phyloP scores from a whole-genome alignment of 805 yeast species.

The Kodamaea sagamina region DNA sequence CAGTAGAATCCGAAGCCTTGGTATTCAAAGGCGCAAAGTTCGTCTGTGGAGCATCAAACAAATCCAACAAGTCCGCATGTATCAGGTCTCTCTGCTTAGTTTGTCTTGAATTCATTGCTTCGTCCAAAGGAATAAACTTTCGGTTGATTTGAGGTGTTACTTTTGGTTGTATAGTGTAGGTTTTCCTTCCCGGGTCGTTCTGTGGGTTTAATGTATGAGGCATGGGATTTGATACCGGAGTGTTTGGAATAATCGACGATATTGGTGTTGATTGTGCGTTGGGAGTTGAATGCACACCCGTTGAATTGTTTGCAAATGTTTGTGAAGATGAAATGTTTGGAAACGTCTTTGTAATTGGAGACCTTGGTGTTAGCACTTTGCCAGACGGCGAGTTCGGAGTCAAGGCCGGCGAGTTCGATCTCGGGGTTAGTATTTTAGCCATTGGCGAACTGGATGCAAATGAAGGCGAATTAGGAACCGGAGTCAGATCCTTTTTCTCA shows the following conservation, averaged over 20 bases:
- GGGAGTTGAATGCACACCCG: not conserved
- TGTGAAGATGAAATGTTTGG: not conserved
- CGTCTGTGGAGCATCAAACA: constrained; percentile 10
- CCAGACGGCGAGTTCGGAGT: no score
- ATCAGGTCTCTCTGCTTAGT: constrained; percentile 2
- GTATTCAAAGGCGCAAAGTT: not conserved
- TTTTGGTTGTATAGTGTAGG: constrained; percentile 3
- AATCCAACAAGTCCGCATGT: constrained; percentile 13
- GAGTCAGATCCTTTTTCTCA: not conserved
- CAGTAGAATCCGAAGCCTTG: constrained; percentile 1
- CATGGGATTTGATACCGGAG: not conserved
- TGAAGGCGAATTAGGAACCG: not conserved
- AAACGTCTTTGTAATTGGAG: not conserved
- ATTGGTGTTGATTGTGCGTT: constrained; percentile 1
- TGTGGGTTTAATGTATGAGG: not conserved
- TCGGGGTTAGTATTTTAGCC: no score
- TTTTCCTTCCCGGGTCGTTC: not conserved
- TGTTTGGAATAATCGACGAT: not conserved
- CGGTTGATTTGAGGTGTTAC: constrained; percentile 6
- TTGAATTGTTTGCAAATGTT: not conserved
- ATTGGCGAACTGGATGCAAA: no score
- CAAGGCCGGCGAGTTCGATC: no score
- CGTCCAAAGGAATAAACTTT: constrained; percentile 9
- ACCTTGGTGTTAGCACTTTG: no score
- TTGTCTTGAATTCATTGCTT: constrained; percentile 3